Base-by-base conservation (phyloP, 75 land plant species). In the Larix kaempferi region DNA sequence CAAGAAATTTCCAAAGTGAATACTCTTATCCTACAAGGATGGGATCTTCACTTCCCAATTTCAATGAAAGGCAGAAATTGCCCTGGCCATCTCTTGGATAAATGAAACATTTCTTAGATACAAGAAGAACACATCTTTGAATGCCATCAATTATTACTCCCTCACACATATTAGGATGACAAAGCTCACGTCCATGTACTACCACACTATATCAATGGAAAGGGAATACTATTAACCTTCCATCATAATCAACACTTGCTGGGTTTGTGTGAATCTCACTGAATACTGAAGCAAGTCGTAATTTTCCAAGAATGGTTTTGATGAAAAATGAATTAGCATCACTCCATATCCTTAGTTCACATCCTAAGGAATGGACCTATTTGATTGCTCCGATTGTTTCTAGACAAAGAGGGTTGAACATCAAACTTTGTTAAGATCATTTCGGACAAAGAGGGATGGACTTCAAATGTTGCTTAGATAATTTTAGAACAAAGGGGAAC, bases 121-220 rank as follows among this genome's bases (percentile, higher is more conserved):
- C 75, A 15, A 56, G 17, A 59, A 33, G 76, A 61, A 44, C 41
- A 25, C 56, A 55, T 25, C 4, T 72, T 72, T 52, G 33, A 10
- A 72, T 72, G 56, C 16, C 56, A 44, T 72, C 56, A 1, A 72
- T 54, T 44, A 72, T 72, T 49, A 12, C 0, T 72, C 74, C 74
- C 56, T 72, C 25, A 89, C 98, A 95, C 96, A 95, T 93, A 72
- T 95, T 93, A 56, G 94, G 90, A 83, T 96, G 98, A 83, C 98
- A 95, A 61, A 75, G 84, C 59, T 54, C 62, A 84, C 98, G 93
- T 13, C 90, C 91, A 79, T 93, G 98, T 69, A 92, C 72, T 57
- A 82, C 87, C 12, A 71, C 73, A 57, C 62, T 29, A 58, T 85
- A 78, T 56, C 83, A 88, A 81, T 93, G 88, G 78, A 74, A 86